Evolutionary conservation across 371 early-diverging fungal species (phyloP), one percentile per base, ranked within the genome.

Genomic region (Zopfochytrium polystomum): DNA sequence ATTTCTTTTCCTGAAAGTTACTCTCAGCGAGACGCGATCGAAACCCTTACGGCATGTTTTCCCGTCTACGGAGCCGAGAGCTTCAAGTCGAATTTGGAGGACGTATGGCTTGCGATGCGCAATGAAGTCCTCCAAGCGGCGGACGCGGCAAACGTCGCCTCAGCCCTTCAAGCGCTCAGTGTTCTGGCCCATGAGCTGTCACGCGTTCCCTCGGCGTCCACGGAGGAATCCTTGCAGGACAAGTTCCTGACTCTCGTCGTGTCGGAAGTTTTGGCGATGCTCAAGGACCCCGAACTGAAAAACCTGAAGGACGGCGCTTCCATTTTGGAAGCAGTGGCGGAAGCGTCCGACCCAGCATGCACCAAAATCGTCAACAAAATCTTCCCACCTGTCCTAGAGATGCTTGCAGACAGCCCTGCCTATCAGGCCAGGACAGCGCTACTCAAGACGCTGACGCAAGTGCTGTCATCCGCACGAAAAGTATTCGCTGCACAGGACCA

Each of bases 1-100:
- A n/a, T 50, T 30, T 55, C 42, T 27, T 32, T 51, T 43, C 55
- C 30, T 46, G 51, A n/a, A 30, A 20, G 20, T 53, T 7, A 9
- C 31, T 13, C 62, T 30, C 72, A 91, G 87, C 82, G 85, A 70
- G 94, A 93, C 72, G 87, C 95, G 0, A 85, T 94, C 84, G 88
- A 89, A 38, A 85, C 89, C 0, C 65, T 93, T 20, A 77, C 88
- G n/a, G 84, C 83, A 1, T 86, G 89, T 66, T 85, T 85, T 9
- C 87, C 88, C 3, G 86, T 88, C 0, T 91, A 90, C 69, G 89
- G 88, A 34, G 80, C 85, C 9, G 66, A 75, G 0, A 75, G 76
- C 3, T 58, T 92, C 15, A 58, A 79, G 3, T 83, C 86, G 6
- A 74, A 86, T 56, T 73, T 86, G 9, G 78, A 80, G 25, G 85